phyloP scores from a whole-genome alignment of 306 rosid genomes.

The Acmispon strigosus region DNA sequence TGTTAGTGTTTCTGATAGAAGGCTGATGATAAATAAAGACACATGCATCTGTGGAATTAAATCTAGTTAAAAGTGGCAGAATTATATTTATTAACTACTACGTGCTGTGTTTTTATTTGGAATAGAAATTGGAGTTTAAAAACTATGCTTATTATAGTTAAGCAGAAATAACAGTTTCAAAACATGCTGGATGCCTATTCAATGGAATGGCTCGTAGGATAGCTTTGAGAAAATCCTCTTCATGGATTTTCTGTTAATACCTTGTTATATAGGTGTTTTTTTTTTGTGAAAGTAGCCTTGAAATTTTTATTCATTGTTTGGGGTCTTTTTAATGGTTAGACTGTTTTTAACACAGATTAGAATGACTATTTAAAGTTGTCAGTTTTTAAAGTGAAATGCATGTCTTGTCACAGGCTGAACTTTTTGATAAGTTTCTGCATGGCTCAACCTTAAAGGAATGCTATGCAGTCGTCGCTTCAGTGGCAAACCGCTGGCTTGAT shows the following conservation, averaged over 20 bases:
- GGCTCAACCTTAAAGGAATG: slow-evolving; percentile 90
- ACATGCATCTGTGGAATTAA: background rate
- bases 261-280: background rate
- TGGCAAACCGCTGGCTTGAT: slow-evolving; percentile 93
- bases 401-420: slow-evolving; percentile 70
- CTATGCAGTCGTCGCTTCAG: slow-evolving; percentile 85
- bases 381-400: slow-evolving; percentile 1
- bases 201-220: background rate
- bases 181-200: background rate
- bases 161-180: background rate
- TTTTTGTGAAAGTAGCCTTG: background rate
- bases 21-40: background rate
- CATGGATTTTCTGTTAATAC: background rate
- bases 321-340: slow-evolving; percentile 15
- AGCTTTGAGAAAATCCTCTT: background rate
- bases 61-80: background rate
- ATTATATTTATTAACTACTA: background rate
- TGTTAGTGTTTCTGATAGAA: background rate
- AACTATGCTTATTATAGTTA: background rate
- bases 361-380: background rate
- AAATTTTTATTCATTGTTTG: slow-evolving; percentile 5
- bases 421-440: slow-evolving; percentile 87
- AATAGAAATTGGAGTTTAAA: background rate
- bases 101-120: background rate
- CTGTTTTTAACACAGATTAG: background rate